A percentile compares a stretch with the other conserved stretches of the same genome.
Evolutionary conservation across 805 yeast genomes (phyloP).

Genomic region (Saccharomycopsis fibuligera): DNA sequence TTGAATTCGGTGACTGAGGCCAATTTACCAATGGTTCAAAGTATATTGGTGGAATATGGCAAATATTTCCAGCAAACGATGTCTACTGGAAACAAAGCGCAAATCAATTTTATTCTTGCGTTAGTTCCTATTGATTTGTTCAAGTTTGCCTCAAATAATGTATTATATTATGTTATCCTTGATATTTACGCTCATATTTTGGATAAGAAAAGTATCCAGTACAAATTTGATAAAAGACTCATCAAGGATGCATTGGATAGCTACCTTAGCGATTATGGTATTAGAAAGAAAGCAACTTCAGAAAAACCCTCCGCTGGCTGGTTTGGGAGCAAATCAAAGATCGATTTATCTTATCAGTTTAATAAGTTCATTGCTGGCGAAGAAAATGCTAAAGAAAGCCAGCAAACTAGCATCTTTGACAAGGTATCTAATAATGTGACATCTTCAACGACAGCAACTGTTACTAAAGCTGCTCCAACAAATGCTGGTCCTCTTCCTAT

Average conservation of each 20-base stretch:
- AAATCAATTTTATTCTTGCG: conserved; percentile 18
- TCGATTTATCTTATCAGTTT: conserved; percentile 18
- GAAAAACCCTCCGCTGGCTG: conserved; percentile 16
- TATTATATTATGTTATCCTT: conserved; percentile 12
- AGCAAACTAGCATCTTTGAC: conserved; percentile 15
- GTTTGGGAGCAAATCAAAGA: conserved; percentile 18
- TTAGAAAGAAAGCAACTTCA: not conserved
- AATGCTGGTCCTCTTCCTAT: not conserved
- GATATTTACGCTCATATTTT: conserved; percentile 17
- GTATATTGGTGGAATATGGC: conserved; percentile 15
- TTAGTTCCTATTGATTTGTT: conserved; percentile 17
- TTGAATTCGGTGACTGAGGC: conserved; percentile 8
- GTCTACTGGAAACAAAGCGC: conserved; percentile 7
- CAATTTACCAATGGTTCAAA: conserved; percentile 12
- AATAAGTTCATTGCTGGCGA: conserved; percentile 22
- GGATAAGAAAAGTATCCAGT: conserved; percentile 10
- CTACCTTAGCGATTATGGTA: conserved; percentile 16
- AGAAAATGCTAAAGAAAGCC: conserved; percentile 11
- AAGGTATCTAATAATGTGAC: conserved; percentile 13
- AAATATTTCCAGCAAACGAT: conserved; percentile 6
- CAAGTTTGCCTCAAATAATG: conserved; percentile 12
- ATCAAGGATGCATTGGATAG: conserved; percentile 1
- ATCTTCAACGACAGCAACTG: not conserved
- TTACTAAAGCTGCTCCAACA: not conserved
- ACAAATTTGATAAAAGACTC: conserved; percentile 1